Evolutionary conservation across 176 grass and related monocot genomes (phyloP), one percentile per base, ranked within the genome.

Genomic region (Carex scoparia): DNA sequence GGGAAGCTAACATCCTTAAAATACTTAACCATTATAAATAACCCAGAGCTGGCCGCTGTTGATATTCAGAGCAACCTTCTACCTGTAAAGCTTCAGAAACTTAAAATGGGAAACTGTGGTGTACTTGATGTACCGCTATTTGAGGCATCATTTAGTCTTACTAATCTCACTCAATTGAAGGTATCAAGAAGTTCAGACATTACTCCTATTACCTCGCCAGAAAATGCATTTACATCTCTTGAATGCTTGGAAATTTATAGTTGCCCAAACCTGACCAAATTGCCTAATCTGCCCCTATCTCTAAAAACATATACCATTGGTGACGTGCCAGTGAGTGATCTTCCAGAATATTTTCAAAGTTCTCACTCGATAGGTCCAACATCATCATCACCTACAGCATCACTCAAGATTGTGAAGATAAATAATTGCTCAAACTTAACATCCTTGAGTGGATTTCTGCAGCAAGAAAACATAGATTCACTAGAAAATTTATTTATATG

Each of bases 71-170:
- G 65, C 76, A 67, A 0, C 58, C 71, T 68, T 9, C 3, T 44
- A n/a, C 0, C 57, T 33, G 54, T 58, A 30, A n/a, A 42, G 37
- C 75, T n/a, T 53, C 35, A 65, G 42, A 8, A 1, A 18, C 35
- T 70, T 9, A 13, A 5, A 0, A 42, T 44, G 9, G 35, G 32
- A 13, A 68, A 71, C 16, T 44, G 38, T 14, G 37, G 68, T 71
- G 61, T 80, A 37, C 18, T 91, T 61, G 89, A 79, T 23, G 42
- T 35, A 7, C 2, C 7, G 2, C 30, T 88, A 40, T 19, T 84
- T 8, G 9, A 38, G 27, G 72, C 89, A 86, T 13, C 85, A 3
- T 54, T 42, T 5, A 0, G 3, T 42, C 40, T 42, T 5, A 42
- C 40, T 42, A 42, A 42, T 42, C 40, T 42, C 40, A 42, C 40